A percentile compares a stretch with the other conserved stretches of the same genome.
phyloP scores from a whole-genome alignment of 345 rosid genomes.

The Conringia planisiliqua region DNA sequence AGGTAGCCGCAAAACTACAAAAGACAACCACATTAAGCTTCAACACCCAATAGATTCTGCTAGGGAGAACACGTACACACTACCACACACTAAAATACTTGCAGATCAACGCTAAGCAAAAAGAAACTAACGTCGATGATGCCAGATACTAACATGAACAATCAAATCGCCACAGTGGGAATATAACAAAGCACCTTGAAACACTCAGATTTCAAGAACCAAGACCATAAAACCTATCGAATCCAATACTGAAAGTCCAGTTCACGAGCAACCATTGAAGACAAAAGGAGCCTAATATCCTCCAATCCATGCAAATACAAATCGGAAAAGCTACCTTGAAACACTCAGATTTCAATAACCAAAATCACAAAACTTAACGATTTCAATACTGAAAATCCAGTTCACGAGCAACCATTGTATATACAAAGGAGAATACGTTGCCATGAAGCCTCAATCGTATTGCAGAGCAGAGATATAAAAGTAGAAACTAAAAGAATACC shows the following conservation, averaged over 20 bases:
- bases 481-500: constrained; percentile 21
- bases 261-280: neutral
- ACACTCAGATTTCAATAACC: neutral
- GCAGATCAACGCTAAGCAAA: neutral
- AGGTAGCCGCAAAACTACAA: constrained; percentile 90
- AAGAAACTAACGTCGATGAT: neutral
- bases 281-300: neutral
- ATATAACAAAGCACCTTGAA: neutral
- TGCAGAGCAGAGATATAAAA: neutral
- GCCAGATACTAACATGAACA: neutral
- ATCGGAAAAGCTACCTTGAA: neutral
- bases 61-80: neutral
- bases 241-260: neutral
- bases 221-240: neutral
- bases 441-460: constrained; percentile 13
- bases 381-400: neutral
- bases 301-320: neutral
- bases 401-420: neutral
- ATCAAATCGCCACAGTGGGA: neutral
- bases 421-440: neutral
- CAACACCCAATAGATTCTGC: neutral
- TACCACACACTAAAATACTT: neutral
- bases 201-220: neutral
- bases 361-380: neutral
- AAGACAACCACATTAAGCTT: neutral